Evolutionary conservation across 192 early-diverging fungal species (phyloP).

Genomic region (Entomortierella chlamydospora): DNA sequence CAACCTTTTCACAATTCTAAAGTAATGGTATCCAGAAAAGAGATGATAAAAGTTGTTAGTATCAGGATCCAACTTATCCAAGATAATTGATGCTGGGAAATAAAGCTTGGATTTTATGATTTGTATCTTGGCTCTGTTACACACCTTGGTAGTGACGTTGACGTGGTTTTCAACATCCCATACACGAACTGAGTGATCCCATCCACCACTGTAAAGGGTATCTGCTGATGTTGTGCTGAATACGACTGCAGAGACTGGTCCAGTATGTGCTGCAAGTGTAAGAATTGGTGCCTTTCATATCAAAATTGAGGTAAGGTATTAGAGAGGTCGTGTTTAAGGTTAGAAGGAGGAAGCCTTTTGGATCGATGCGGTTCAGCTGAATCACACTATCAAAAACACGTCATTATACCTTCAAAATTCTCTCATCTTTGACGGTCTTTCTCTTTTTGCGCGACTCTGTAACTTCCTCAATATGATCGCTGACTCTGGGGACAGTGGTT

Average conservation of each 20-base stretch:
- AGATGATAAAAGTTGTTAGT: not conserved
- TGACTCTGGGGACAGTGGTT: slow-evolving; percentile 46
- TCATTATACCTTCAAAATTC: slow-evolving; percentile 51
- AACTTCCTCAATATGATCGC: slow-evolving; percentile 47
- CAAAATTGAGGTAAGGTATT: not conserved
- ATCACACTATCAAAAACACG: no score
- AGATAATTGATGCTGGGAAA: not conserved
- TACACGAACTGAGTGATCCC: slow-evolving; percentile 91
- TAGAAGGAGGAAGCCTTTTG: no score
- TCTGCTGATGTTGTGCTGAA: slow-evolving; percentile 69
- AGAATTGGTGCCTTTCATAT: slow-evolving; percentile 53
- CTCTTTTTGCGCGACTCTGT: slow-evolving; percentile 62
- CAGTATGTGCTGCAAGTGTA: slow-evolving; percentile 77
- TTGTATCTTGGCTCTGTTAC: not conserved
- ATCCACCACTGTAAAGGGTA: slow-evolving; percentile 86
- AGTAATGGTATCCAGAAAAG: not conserved
- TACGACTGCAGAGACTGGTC: slow-evolving; percentile 76
- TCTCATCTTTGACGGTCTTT: slow-evolving; percentile 59
- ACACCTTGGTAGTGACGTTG: slow-evolving; percentile 80
- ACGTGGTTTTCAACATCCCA: slow-evolving; percentile 89
- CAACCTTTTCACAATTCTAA: slow-evolving; percentile 89
- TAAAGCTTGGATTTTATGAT: no score
- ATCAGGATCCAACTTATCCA: not conserved
- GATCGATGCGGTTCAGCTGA: not conserved
- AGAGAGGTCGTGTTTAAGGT: not conserved